Evolutionary conservation across 805 yeast genomes (phyloP), one percentile per base, ranked within the genome.

Genomic region (Blastobotrys parvus): DNA sequence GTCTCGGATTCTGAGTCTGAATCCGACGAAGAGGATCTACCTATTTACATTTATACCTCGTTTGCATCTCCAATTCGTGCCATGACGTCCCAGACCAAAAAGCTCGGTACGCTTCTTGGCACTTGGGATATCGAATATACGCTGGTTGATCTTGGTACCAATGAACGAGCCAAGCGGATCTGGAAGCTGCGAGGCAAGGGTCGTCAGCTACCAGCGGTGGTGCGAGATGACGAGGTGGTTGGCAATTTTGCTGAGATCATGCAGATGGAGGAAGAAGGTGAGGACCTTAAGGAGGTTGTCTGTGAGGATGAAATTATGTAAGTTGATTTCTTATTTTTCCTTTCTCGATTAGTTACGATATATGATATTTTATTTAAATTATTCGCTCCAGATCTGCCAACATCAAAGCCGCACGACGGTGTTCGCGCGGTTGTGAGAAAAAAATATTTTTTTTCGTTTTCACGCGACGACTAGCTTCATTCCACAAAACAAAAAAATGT

Each of bases 231-330:
- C 21, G 92, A 84, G 54, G 89, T 78, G 45, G 79, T 88, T 49
- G 95, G 95, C 2, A 82, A 86, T 58, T 84, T 84, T 81, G 77
- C 80, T 56, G 94, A 82, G 53, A 74, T 88, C 44, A 90, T 84
- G 42, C 92, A 86, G 38, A 88, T 88, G 34, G 86, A 86, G 59
- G 96, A 88, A 60, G 50, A 45, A 35, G 61, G 60, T 20, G 57
- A 54, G 34, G 51, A 59, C 20, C 41, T 37, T 15, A 39, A 43
- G 13, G 52, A 51, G 23, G 31, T 53, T 8, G 43, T 51, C 18
- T 45, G 43, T 13, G 56, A 51, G 13, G 55, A 49, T 22, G 42
- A 39, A 20, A 39, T 39, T 17, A 32, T 39, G 27, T 21, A 19
- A 8, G 29, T 25, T 25, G 10, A 25, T 25, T 25, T 7, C 11